Base-by-base conservation (phyloP, 345 rosid genomes). In the Anacardium occidentale region DNA sequence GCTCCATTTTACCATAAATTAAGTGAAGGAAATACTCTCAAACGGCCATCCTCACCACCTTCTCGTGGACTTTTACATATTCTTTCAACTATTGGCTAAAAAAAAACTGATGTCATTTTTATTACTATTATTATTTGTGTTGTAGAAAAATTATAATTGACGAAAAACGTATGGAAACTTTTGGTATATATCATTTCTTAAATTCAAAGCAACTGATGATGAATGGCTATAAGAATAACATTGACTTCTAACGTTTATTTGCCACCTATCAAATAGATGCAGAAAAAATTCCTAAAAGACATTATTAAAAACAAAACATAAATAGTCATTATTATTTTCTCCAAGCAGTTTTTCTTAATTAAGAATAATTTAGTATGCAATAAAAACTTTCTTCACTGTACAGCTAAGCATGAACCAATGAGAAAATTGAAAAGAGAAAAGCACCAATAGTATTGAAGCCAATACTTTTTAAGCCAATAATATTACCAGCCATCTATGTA, bases 361-460 rank as follows among this genome's bases (percentile, higher is more conserved):
- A 29, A 29, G 32, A 29, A 29, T 3, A 29, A 29, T 29, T 7
- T 37, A 37, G 42, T 37, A 37, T 37, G 42, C 8, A 37, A 37
- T 7, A 37, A 37, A 58, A 5, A 2, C 51, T 26, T 17, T 51
- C 50, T 52, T 60, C 66, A 75, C 67, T 54, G 21, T 71, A 78
- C 84, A 76, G 84, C 82, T 71, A 71, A 71, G 82, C 82, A 68
- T 61, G 24, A 32, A 42, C 83, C 84, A 74, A 78, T 65, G 29
- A 75, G 3, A 56, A 70, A 42, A 40, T 52, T 40, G 47, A 7
- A 64, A 48, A 26, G 13, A 8, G 22, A 56, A 53, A 74, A 14
- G 12, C 37, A 24, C 22, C 73, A 67, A 59, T 60, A 62, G 18
- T 62, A 62, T 14, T 11, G 55, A 58, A 60, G 37, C 59, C 40